Evolutionary conservation across 2,329 filamentous ascomycete genomes (phyloP).

Genomic region (Penicillium capsulatum): DNA sequence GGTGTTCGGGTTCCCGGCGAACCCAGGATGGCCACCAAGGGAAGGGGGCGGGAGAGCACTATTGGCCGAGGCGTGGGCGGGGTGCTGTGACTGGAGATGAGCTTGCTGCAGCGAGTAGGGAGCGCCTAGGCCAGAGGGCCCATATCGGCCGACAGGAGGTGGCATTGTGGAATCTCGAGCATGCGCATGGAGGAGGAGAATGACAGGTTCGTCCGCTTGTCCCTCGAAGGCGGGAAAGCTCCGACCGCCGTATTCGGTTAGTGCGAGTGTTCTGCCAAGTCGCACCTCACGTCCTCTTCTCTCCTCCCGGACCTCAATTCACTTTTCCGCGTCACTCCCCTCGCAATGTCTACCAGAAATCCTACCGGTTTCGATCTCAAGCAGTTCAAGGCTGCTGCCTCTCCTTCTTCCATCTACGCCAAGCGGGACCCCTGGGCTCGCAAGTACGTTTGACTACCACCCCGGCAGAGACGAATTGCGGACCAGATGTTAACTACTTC

Average conservation of each 20-base stretch:
- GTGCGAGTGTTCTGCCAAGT: constrained; percentile 28
- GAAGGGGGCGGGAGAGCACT: constrained; percentile 52
- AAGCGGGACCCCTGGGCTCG: constrained; percentile 60
- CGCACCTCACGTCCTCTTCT: constrained; percentile 13
- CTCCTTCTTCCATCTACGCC: constrained; percentile 49
- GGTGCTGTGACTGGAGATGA: constrained; percentile 41
- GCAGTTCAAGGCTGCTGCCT: constrained; percentile 69
- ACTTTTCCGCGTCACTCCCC: constrained; percentile 6
- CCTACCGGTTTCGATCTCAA: constrained; percentile 89
- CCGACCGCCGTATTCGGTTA: constrained; percentile 29
- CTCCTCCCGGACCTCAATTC: constrained; percentile 10
- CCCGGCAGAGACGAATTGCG: constrained; percentile 1
- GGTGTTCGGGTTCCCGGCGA: constrained; percentile 61
- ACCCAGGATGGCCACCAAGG: constrained; percentile 65
- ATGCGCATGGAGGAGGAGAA: constrained; percentile 11
- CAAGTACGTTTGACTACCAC: constrained; percentile 46
- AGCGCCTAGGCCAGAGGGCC: constrained; percentile 54
- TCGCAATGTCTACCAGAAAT: constrained; percentile 55
- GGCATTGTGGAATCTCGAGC: constrained; percentile 46
- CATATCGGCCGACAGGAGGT: constrained; percentile 56
- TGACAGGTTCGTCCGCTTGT: constrained; percentile 22
- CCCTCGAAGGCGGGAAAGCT: constrained; percentile 29
- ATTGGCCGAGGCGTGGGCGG: constrained; percentile 40
- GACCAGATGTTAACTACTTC: constrained; percentile 17
- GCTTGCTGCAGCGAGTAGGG: constrained; percentile 53